Evolutionary conservation across 257 asterid genomes (phyloP).

Genomic region (Salvia miltiorrhiza): DNA sequence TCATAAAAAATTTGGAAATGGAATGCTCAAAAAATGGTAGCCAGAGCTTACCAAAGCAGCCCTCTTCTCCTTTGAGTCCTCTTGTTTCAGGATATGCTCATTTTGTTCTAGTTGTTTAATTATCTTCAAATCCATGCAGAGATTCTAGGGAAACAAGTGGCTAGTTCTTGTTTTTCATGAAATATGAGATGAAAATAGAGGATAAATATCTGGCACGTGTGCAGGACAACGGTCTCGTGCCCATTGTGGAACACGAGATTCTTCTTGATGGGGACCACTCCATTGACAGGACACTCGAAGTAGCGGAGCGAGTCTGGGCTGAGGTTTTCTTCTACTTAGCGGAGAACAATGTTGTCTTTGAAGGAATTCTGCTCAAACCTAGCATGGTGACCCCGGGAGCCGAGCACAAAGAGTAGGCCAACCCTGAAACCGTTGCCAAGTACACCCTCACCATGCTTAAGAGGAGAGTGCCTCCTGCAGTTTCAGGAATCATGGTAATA

Average conservation of each 20-base stretch:
- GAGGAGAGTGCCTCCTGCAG: slow-evolving; percentile 91
- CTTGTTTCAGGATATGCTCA: background rate
- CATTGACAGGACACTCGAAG: slow-evolving; percentile 86
- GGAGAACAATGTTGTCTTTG: slow-evolving; percentile 72
- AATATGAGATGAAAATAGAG: background rate
- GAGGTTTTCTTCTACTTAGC: slow-evolving; percentile 95
- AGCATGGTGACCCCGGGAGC: slow-evolving; percentile 99
- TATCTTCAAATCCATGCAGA: slow-evolving; percentile 23
- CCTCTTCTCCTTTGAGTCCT: background rate
- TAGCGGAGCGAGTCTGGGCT: slow-evolving; percentile 85
- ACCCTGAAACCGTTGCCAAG: slow-evolving; percentile 76
- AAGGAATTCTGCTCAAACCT: slow-evolving; percentile 89
- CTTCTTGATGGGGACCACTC: slow-evolving; percentile 93
- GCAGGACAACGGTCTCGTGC: slow-evolving; percentile 87
- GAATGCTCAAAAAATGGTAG: too few relatives aligned
- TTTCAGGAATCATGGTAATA: slow-evolving; percentile 89
- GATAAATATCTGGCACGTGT: background rate
- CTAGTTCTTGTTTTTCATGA: background rate
- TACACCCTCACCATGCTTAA: slow-evolving; percentile 76
- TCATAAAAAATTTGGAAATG: too few relatives aligned
- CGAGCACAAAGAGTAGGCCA: slow-evolving; percentile 83
- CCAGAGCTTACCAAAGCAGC: too few relatives aligned
- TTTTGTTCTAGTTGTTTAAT: background rate
- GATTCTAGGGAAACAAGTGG: background rate
- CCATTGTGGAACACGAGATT: slow-evolving; percentile 94